Conservation (phyloP, 2,329 filamentous ascomycete genomes). For the Domatiomyces catenatus region DNA sequence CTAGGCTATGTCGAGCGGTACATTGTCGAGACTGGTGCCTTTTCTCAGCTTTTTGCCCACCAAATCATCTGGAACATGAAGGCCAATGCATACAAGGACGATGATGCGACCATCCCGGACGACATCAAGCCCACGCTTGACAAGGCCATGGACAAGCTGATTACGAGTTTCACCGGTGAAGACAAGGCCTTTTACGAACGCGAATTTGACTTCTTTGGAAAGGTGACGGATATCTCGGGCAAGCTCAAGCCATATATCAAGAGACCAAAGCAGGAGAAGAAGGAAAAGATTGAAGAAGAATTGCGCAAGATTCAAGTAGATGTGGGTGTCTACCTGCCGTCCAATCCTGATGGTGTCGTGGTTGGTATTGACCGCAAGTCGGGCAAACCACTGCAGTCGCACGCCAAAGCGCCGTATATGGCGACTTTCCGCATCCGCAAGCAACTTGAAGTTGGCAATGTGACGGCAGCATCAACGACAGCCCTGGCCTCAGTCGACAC, state of each 20-base stretch:
- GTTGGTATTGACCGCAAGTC: conserved; percentile 97
- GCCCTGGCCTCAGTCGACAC: conserved; percentile 2
- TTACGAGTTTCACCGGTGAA: conserved; percentile 60
- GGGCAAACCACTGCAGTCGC: conserved; percentile 89
- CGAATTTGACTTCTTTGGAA: conserved; percentile 96
- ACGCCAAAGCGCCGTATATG: conserved; percentile 98
- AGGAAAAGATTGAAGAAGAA: conserved; percentile 97
- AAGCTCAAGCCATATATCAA: conserved; percentile 92
- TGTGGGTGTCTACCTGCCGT: conserved; percentile 90
- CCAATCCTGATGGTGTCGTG: conserved; percentile 91
- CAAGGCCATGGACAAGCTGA: conserved; percentile 70
- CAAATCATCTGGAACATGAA: conserved; percentile 99
- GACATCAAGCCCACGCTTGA: conserved; percentile 87
- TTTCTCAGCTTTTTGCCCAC: conserved; percentile 96
- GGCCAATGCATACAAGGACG: conserved; percentile 94
- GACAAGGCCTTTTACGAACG: conserved; percentile 82
- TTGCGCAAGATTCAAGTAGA: conserved; percentile 94
- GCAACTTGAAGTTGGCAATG: conserved; percentile 41
- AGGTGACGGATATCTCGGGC: conserved; percentile 88
- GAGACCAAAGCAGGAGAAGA: conserved; percentile 85
- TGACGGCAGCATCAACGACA: conserved; percentile 38
- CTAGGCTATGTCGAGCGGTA: conserved; percentile 92
- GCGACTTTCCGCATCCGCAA: conserved; percentile 96
- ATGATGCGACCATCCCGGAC: conserved; percentile 79
- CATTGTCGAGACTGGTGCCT: conserved; percentile 89